phyloP scores from a whole-genome alignment of 2,329 filamentous ascomycete genomes.

The Drechslerella coelobrocha region DNA sequence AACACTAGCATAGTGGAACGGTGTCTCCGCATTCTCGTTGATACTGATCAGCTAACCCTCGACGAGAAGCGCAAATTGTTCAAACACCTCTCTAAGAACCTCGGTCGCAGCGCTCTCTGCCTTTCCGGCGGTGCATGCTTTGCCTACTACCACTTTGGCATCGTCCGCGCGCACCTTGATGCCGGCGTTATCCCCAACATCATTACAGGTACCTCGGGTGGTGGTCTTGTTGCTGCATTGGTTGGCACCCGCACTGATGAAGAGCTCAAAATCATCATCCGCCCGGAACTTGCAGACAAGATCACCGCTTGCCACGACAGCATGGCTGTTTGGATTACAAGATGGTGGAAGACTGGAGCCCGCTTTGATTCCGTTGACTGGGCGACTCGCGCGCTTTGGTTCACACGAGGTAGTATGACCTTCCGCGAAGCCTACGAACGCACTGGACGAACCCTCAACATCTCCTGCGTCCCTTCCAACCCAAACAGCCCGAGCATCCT shows the following conservation, averaged over 20 bases:
- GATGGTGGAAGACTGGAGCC: conserved; percentile 92
- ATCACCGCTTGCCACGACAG: conserved; percentile 86
- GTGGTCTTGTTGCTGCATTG: conserved; percentile 84
- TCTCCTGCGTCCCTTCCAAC: conserved; percentile 93
- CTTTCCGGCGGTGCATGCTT: conserved; percentile 92
- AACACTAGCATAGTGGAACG: conserved; percentile 65
- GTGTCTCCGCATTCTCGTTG: conserved; percentile 71
- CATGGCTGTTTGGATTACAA: conserved; percentile 71
- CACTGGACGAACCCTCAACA: conserved; percentile 92
- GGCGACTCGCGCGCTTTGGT: conserved; percentile 86
- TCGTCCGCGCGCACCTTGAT: conserved; percentile 87
- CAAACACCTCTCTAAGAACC: conserved; percentile 88
- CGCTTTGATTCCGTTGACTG: conserved; percentile 93
- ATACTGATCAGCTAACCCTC: conserved; percentile 70
- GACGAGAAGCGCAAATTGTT: conserved; percentile 82
- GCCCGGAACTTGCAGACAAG: conserved; percentile 82
- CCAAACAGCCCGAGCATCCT: conserved; percentile 76
- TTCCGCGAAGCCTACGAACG: conserved; percentile 94
- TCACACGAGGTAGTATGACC: conserved; percentile 86
- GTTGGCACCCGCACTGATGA: conserved; percentile 90
- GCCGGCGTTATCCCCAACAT: conserved; percentile 86
- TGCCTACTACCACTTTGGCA: conserved; percentile 87
- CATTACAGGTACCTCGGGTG: conserved; percentile 94
- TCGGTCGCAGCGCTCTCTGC: conserved; percentile 88
- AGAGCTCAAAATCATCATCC: conserved; percentile 81